These are phyloP conservation scores for Cladosporium austrohemisphaericum DNA, from an alignment of 2,329 filamentous ascomycete genomes.

Conservation along the genomic window DNA sequence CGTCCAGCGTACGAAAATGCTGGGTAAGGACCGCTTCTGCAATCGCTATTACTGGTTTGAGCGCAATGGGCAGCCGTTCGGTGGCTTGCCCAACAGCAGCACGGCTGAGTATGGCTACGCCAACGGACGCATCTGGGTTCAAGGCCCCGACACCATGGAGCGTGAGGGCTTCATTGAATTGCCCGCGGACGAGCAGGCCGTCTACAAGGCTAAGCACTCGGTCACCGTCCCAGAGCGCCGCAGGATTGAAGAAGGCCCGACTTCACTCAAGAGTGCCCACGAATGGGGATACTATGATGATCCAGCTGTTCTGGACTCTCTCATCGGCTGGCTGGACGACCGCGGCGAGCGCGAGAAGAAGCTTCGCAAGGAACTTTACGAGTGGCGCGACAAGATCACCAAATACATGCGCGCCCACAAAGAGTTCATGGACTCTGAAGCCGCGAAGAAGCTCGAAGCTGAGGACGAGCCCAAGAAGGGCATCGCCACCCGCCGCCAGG, in stretches of 20 bases:
- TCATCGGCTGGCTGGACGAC: slow-evolving; percentile 85
- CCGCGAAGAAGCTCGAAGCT: slow-evolving; percentile 46
- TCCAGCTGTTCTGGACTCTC: slow-evolving; percentile 68
- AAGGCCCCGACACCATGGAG: slow-evolving; percentile 88
- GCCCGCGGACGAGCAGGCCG: slow-evolving; percentile 63
- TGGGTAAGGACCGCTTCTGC: slow-evolving; percentile 95
- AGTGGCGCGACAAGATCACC: slow-evolving; percentile 69
- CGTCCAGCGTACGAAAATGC: slow-evolving; percentile 80
- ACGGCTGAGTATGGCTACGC: slow-evolving; percentile 84
- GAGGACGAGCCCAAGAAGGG: slow-evolving; percentile 47
- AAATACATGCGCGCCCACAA: slow-evolving; percentile 59
- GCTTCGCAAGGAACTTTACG: slow-evolving; percentile 78
- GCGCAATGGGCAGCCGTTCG: slow-evolving; percentile 95
- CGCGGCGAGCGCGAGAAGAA: slow-evolving; percentile 83
- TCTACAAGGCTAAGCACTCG: slow-evolving; percentile 72
- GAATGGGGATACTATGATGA: slow-evolving; percentile 94
- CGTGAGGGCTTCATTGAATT: slow-evolving; percentile 82
- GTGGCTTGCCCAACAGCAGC: slow-evolving; percentile 79
- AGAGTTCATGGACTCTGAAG: slow-evolving; percentile 43
- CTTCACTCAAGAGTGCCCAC: slow-evolving; percentile 68
- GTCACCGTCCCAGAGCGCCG: slow-evolving; percentile 85
- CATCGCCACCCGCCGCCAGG: slow-evolving; percentile 62
- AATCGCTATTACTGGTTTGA: slow-evolving; percentile 99
- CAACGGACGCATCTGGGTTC: slow-evolving; percentile 93
- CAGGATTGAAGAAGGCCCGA: slow-evolving; percentile 75